Conservation (phyloP, 768 basidiomycete species). For the Leucocoprinus birnbaumii region DNA sequence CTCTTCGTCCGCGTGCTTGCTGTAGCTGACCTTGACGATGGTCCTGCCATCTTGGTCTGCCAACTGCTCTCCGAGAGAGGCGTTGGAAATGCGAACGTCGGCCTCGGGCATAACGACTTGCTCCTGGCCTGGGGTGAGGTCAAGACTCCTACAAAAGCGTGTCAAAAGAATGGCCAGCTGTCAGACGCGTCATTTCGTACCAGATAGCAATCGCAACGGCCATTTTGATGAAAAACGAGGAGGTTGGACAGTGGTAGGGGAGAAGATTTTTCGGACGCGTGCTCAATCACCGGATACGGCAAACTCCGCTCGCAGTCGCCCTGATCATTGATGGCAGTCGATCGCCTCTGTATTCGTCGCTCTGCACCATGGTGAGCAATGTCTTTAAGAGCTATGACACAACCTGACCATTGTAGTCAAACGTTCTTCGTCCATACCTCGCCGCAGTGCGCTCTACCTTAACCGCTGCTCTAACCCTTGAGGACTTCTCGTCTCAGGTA, state of each 20-base stretch:
- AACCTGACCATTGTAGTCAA: constrained; percentile 59
- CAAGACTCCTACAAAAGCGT: constrained; percentile 49
- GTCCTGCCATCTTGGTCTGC: constrained; percentile 58
- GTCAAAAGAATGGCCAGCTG: constrained; percentile 9
- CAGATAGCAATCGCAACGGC: constrained; percentile 63
- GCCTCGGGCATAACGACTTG: constrained; percentile 56
- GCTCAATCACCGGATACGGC: constrained; percentile 11
- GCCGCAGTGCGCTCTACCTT: constrained; percentile 94
- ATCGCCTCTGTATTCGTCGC: background rate
- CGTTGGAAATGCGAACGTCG: constrained; percentile 80
- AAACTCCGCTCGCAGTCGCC: constrained; percentile 51
- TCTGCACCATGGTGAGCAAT: constrained; percentile 47
- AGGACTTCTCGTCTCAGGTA: constrained; percentile 98
- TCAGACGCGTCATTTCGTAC: constrained; percentile 39
- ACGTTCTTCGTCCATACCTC: constrained; percentile 93
- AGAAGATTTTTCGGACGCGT: constrained; percentile 14
- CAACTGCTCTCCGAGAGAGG: constrained; percentile 74
- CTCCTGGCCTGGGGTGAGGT: constrained; percentile 54
- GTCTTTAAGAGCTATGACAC: background rate
- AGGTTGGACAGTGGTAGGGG: constrained; percentile 12
- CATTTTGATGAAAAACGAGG: constrained; percentile 33
- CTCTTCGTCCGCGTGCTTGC: constrained; percentile 29
- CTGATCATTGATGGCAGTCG: constrained; percentile 6
- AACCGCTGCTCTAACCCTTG: constrained; percentile 95
- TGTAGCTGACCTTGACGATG: constrained; percentile 65